Base-by-base conservation (phyloP, 371 early-diverging fungal genomes). In the Syncephalastrum monosporum region DNA sequence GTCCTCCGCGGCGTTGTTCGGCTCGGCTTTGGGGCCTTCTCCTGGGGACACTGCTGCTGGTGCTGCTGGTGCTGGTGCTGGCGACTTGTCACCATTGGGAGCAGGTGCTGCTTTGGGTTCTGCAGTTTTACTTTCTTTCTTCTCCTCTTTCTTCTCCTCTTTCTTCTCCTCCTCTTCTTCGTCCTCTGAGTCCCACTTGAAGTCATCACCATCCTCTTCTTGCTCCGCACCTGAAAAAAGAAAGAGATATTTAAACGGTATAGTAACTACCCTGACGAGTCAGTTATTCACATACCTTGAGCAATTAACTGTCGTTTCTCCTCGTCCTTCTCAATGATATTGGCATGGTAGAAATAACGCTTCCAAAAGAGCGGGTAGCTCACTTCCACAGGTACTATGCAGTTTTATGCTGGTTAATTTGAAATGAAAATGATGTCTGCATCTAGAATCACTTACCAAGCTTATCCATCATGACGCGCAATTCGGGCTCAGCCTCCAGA, bases 151-250 rank as follows among this genome's bases (percentile, higher is more conserved):
- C 17, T 24, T 44, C 14, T 42, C 24, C 38, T 48, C 42, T 14
- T 42, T 53, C 15, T 60, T 45, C n/a, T 50, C 50, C 10, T 56
- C 56, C 6, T 46, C 50, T 5, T 78, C 78, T 63, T 78, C 78
- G 21, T 78, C 78, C 17, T 78, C 78, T 5, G 78, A 71, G 60
- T 78, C 78, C 78, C 78, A 78, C 46, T 71, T 74, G 49, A 78
- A 78, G 41, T 78, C 75, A 12, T 61, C 67, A 29, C 73, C 78
- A 8, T 71, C 67, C 12, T 73, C 61, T 15, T 63, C 69, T 49
- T 43, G 55, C 17, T 45, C 38, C 23, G 38, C 21, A 25, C 43
- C 14, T 24, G 23, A 60, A 38, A 55, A 49, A 23, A 51, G 6
- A 38, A 55, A 49, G n/a, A 51, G 6, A 48, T 2, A 50, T 24